phyloP scores from a whole-genome alignment of 1,139 yeast species.

The Pichia norvegensis region DNA sequence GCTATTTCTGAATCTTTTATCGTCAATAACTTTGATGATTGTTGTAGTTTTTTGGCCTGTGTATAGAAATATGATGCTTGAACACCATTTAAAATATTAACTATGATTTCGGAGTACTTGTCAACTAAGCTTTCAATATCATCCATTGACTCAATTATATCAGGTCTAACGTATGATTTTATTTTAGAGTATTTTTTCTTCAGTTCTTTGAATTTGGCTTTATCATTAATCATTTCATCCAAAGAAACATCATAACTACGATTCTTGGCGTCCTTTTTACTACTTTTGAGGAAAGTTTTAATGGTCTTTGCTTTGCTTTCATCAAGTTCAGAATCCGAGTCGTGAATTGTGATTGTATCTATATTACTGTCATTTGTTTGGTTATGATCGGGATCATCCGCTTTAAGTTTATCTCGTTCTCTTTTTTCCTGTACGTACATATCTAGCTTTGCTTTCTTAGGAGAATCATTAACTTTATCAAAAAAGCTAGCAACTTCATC shows the following conservation, averaged over 20 bases:
- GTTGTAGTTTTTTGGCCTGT: conserved; percentile 36
- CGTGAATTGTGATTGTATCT: not conserved
- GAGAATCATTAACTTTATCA: not conserved
- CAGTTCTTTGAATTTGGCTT: conserved; percentile 14
- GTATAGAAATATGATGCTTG: conserved; percentile 42
- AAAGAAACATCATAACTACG: not conserved
- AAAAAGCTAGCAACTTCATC: not conserved
- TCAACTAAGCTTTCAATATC: conserved; percentile 28
- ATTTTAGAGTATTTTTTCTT: conserved; percentile 16
- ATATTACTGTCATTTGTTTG: not conserved
- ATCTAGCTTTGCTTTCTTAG: not conserved
- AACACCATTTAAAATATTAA: conserved; percentile 38
- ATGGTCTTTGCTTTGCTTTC: not conserved
- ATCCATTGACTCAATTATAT: conserved; percentile 9
- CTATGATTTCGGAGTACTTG: conserved; percentile 31
- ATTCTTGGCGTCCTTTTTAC: not conserved
- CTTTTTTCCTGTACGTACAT: not conserved
- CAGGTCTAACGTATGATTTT: conserved; percentile 17
- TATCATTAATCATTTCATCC: conserved; percentile 2
- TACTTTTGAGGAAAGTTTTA: not conserved
- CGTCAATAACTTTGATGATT: conserved; percentile 35
- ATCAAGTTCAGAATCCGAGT: not conserved
- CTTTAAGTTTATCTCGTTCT: not conserved
- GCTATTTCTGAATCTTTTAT: conserved; percentile 44
- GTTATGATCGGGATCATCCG: not conserved